A percentile compares a stretch with the other conserved stretches of the same genome.
Conservation (phyloP, 176 grass and related monocot species). For the Aegilops speltoides region DNA sequence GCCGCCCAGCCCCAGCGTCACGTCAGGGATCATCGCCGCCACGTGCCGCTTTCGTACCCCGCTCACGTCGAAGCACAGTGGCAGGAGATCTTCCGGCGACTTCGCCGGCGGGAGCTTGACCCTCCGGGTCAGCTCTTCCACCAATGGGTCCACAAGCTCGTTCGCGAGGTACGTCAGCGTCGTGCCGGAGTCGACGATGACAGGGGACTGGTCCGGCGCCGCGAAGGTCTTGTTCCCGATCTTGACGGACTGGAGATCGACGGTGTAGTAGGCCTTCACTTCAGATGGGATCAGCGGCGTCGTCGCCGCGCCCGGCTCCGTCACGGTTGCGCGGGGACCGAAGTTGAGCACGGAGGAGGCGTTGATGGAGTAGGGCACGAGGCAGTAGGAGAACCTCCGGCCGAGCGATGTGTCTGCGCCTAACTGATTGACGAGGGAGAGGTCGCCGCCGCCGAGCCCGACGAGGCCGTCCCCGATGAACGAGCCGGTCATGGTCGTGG, state of each 20-base stretch:
- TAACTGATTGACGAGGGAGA: slow-evolving; percentile 59
- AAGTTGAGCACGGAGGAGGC: slow-evolving; percentile 45
- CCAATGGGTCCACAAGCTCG: slow-evolving; percentile 16
- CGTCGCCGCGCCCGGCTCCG: slow-evolving; percentile 14
- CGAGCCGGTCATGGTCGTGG: slow-evolving; percentile 1
- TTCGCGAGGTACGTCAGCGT: slow-evolving; percentile 45
- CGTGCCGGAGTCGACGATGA: slow-evolving; percentile 72
- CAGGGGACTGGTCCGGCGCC: background rate
- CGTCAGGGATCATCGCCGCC: slow-evolving; percentile 27
- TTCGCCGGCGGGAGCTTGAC: slow-evolving; percentile 24
- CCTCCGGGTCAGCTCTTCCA: slow-evolving; percentile 15
- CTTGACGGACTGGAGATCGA: slow-evolving; percentile 38
- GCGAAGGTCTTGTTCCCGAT: slow-evolving; percentile 16
- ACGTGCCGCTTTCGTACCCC: background rate
- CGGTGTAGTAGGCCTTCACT: slow-evolving; percentile 34
- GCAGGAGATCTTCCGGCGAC: slow-evolving; percentile 29
- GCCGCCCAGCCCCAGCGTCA: slow-evolving; percentile 45
- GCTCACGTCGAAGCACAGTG: slow-evolving; percentile 52
- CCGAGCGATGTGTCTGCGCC: slow-evolving; percentile 1
- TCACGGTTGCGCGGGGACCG: slow-evolving; percentile 40
- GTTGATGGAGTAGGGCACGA: slow-evolving; percentile 17
- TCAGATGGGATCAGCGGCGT: slow-evolving; percentile 21
- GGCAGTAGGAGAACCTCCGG: slow-evolving; percentile 72
- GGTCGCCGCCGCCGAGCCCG: slow-evolving; percentile 39
- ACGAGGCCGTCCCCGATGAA: slow-evolving; percentile 49